Evolutionary conservation across 23 red algal genomes (phyloP).

Genomic region (Gracilaria domingensis): DNA sequence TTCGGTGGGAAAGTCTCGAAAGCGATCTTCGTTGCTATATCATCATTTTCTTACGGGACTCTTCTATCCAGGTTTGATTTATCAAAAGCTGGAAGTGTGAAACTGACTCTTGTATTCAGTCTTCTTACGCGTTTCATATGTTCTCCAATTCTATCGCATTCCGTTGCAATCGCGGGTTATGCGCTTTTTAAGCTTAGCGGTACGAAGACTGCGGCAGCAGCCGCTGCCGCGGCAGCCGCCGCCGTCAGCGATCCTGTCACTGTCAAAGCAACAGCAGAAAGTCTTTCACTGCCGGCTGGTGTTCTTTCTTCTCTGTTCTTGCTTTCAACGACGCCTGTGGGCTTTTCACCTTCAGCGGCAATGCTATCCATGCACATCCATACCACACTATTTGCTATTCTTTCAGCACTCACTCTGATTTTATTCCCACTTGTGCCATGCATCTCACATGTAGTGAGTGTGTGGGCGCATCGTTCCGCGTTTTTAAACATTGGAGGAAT

Average conservation of each 20-base stretch:
- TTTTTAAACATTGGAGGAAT: conserved; percentile 61
- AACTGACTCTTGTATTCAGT: conserved; percentile 58
- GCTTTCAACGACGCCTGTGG: conserved; percentile 55
- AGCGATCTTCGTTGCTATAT: conserved; percentile 26
- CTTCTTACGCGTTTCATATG: conserved; percentile 59
- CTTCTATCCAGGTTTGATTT: conserved; percentile 69
- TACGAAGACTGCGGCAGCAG: conserved; percentile 53
- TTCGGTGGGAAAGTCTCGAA: conserved; percentile 1
- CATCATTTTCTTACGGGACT: conserved; percentile 65
- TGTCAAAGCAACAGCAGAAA: conserved; percentile 54
- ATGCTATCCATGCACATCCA: conserved; percentile 69
- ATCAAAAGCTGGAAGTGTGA: conserved; percentile 44
- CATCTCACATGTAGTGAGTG: conserved; percentile 54
- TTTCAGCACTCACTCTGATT: conserved; percentile 38
- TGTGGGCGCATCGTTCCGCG: conserved; percentile 61
- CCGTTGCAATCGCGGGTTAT: conserved; percentile 65
- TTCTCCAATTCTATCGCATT: conserved; percentile 56
- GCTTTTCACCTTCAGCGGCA: conserved; percentile 63
- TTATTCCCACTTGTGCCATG: conserved; percentile 54
- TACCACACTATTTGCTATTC: conserved; percentile 65
- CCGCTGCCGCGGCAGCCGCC: conserved; percentile 39
- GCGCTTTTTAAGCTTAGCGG: conserved; percentile 37
- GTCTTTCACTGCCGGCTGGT: conserved; percentile 38
- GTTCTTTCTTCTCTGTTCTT: conserved; percentile 69
- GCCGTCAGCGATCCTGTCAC: conserved; percentile 45